These are phyloP conservation scores for Hura crepitans DNA, from an alignment of 441 rosid genomes.

Conservation along the genomic window DNA sequence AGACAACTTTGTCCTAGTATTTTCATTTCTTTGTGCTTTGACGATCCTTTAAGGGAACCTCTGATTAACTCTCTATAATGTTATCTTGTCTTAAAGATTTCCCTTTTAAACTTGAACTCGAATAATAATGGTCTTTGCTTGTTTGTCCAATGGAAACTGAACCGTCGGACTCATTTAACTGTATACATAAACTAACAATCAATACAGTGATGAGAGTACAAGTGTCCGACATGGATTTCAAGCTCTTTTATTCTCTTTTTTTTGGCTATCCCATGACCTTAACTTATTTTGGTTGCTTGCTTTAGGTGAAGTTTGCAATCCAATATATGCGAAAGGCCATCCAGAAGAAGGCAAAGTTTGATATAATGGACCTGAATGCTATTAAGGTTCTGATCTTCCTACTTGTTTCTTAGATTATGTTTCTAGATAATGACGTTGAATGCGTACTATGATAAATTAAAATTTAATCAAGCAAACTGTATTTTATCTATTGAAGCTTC, in stretches of 20 bases:
- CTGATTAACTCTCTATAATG: too few species aligned
- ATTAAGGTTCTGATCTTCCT: constrained; percentile 57
- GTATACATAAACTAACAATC: background rate
- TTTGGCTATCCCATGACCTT: constrained; percentile 19
- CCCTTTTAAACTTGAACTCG: background rate
- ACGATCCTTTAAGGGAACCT: background rate
- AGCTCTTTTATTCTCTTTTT: constrained; percentile 15
- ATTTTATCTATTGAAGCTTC: constrained; percentile 5
- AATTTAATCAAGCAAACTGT: background rate
- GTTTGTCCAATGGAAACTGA: constrained; percentile 1
- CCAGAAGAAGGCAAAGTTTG: constrained; percentile 90
- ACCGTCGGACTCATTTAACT: background rate
- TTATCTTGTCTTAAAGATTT: too few species aligned
- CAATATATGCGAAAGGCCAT: constrained; percentile 82
- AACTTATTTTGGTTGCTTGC: constrained; percentile 22
- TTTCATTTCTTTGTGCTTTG: background rate
- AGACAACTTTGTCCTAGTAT: too few species aligned
- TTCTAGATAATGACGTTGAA: background rate
- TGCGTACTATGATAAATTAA: background rate
- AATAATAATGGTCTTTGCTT: background rate
- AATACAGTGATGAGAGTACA: background rate
- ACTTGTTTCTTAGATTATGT: constrained; percentile 6
- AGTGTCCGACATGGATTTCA: background rate
- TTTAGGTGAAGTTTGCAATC: constrained; percentile 92
- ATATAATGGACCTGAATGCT: constrained; percentile 74